Conservation (phyloP, 345 rosid species). For the Acer negundo region DNA sequence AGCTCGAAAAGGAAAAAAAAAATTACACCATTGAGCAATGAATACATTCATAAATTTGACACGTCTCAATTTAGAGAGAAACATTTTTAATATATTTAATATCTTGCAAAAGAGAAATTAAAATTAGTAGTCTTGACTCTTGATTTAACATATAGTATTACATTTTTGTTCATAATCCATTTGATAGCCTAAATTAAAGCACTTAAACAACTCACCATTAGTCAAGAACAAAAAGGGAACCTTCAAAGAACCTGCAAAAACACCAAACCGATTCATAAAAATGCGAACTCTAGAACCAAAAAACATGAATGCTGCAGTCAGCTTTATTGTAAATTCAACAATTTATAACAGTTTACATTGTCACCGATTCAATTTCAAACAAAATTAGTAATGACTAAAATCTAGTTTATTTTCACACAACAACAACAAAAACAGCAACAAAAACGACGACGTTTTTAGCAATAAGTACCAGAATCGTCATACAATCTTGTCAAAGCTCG, state of each 20-base stretch:
- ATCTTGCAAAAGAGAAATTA: too few species aligned
- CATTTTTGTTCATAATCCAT: not conserved
- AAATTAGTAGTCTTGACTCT: not conserved
- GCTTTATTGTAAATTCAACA: not conserved
- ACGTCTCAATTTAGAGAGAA: not conserved
- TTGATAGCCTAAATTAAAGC: not conserved
- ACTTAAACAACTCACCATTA: constrained; percentile 38
- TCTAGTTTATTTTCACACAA: not conserved
- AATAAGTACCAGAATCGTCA: constrained; percentile 28
- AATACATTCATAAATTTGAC: not conserved
- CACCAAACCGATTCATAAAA: not conserved
- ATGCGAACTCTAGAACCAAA: too few species aligned
- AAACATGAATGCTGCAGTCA: not conserved
- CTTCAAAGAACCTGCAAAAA: constrained; percentile 38
- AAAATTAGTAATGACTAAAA: not conserved
- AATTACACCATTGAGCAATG: not conserved
- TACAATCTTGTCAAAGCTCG: constrained; percentile 43
- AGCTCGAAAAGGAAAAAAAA: not conserved
- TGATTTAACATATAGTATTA: not conserved
- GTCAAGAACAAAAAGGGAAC: constrained; percentile 52
- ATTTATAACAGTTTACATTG: not conserved
- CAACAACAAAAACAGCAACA: not conserved
- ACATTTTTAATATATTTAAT: not conserved
- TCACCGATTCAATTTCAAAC: not conserved
- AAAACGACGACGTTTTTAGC: not conserved